These are phyloP conservation scores for Raphanus hybrid DNA, from an alignment of 441 rosid species.

Conservation along the genomic window DNA sequence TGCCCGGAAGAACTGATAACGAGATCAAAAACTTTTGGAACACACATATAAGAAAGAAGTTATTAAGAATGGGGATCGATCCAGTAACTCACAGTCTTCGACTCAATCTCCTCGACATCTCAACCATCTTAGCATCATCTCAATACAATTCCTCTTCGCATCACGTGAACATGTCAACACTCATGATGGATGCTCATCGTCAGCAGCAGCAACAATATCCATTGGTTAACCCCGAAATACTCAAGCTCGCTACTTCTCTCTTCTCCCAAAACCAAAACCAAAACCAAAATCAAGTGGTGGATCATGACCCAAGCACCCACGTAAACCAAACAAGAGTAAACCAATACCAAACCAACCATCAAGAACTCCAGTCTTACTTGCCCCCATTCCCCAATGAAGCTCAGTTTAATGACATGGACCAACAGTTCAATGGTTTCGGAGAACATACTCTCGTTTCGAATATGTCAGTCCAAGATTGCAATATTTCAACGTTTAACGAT, in stretches of 20 bases:
- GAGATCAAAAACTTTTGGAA: slow-evolving; percentile 96
- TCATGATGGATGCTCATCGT: slow-evolving; percentile 6
- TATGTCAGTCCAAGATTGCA: slow-evolving; percentile 33
- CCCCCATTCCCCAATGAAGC: slow-evolving; percentile 49
- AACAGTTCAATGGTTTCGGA: slow-evolving; percentile 30
- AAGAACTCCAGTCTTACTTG: slow-evolving; percentile 48
- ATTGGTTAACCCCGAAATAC: slow-evolving; percentile 63
- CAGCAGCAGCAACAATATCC: slow-evolving; percentile 39
- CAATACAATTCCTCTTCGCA: slow-evolving; percentile 52
- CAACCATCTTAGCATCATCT: slow-evolving; percentile 66
- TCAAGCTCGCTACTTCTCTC: slow-evolving; percentile 65
- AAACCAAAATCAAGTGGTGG: slow-evolving; percentile 24
- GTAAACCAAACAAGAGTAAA: slow-evolving; percentile 36
- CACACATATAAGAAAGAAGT: slow-evolving; percentile 82
- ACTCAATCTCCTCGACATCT: slow-evolving; percentile 81
- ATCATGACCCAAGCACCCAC: slow-evolving; percentile 35
- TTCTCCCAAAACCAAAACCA: slow-evolving; percentile 51
- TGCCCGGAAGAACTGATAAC: slow-evolving; percentile 92
- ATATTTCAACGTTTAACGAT: slow-evolving; percentile 33
- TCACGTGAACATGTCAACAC: slow-evolving; percentile 29
- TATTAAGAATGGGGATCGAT: slow-evolving; percentile 90
- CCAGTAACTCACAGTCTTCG: slow-evolving; percentile 92
- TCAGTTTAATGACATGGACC: slow-evolving; percentile 29
- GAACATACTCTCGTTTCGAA: slow-evolving; percentile 28
- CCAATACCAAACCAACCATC: slow-evolving; percentile 49